A percentile compares a stretch with the other conserved stretches of the same genome.
Evolutionary conservation across 2,329 filamentous ascomycete species (phyloP).

Genomic region (Colletotrichum lupini): DNA sequence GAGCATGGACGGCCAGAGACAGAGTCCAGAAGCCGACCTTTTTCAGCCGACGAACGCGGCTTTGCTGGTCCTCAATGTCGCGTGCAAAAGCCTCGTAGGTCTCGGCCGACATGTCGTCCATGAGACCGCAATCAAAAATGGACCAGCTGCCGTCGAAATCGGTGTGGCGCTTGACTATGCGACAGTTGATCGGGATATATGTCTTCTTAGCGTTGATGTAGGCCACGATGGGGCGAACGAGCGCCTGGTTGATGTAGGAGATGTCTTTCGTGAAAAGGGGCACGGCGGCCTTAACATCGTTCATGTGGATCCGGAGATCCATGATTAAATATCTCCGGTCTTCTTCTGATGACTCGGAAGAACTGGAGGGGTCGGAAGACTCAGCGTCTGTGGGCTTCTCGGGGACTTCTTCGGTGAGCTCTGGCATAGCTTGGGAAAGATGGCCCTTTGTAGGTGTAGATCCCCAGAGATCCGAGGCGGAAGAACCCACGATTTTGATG

Average conservation of each 20-base stretch:
- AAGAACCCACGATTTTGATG: slow-evolving; percentile 18
- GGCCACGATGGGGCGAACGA: slow-evolving; percentile 94
- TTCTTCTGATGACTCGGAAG: slow-evolving; percentile 49
- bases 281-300: slow-evolving; percentile 92
- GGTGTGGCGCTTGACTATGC: slow-evolving; percentile 86
- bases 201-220: slow-evolving; percentile 97
- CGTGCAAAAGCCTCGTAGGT: slow-evolving; percentile 94
- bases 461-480: slow-evolving; percentile 38
- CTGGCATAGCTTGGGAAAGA: slow-evolving; percentile 42
- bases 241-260: slow-evolving; percentile 94
- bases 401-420: not conserved
- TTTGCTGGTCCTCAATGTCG: slow-evolving; percentile 90
- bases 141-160: slow-evolving; percentile 98
- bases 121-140: slow-evolving; percentile 89
- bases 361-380: not conserved
- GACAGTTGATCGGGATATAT: slow-evolving; percentile 94
- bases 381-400: not conserved
- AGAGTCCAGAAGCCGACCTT: slow-evolving; percentile 98
- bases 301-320: slow-evolving; percentile 94
- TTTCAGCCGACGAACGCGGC: slow-evolving; percentile 85
- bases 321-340: slow-evolving; percentile 88
- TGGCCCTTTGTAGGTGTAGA: slow-evolving; percentile 46
- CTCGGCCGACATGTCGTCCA: slow-evolving; percentile 94
- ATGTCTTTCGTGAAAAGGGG: slow-evolving; percentile 92
- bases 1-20: slow-evolving; percentile 89